Evolutionary conservation across 805 yeast species (phyloP), one percentile per base, ranked within the genome.

Genomic region (Brettanomyces bruxellensis): DNA sequence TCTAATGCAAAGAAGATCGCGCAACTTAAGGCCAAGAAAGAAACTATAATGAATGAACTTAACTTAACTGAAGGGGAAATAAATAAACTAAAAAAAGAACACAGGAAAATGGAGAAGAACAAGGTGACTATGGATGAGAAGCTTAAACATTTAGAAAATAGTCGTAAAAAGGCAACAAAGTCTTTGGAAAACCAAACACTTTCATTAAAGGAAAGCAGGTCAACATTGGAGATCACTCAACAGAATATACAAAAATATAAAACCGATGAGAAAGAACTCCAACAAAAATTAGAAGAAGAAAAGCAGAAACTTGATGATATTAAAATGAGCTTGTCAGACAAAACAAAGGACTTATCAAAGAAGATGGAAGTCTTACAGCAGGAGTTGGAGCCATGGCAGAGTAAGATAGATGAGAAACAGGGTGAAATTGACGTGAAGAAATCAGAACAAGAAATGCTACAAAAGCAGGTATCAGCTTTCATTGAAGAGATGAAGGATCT

Each of bases 301-400:
- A 79, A 75, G 47, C 58, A 57, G 0, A 67, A 66, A n/a, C 65
- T 91, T 23, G 84, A 80, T 45, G 72, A 72, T 25, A 79, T 90
- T 11, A 78, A 89, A 55, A 53, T 70, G 6, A 78, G 77, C 28
- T 71, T 93, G 41, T 79, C 87, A 7, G 82, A 78, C 41, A 86
- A 87, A 59, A 91, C 98, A 0, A 72, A 79, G 9, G 79, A 67
- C 2, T 72, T 83, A 46, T 77, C 90, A 1, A 73, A 71, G 7
- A 75, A 85, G 55, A 83, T 90, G 44, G 84, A 78, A 52, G 55
- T 57, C 12, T 65, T 80, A 37, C 90, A 86, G 59, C 72, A 70
- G 6, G 71, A 82, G 49, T 65, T 88, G 5, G 90, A 86, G 53
- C 99, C 98, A 0, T 88, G 95, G 90, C 79, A 78, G 49, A 81